Evolutionary conservation across 208 protist species (phyloP).

Genomic region (Trypanosoma vivax): DNA sequence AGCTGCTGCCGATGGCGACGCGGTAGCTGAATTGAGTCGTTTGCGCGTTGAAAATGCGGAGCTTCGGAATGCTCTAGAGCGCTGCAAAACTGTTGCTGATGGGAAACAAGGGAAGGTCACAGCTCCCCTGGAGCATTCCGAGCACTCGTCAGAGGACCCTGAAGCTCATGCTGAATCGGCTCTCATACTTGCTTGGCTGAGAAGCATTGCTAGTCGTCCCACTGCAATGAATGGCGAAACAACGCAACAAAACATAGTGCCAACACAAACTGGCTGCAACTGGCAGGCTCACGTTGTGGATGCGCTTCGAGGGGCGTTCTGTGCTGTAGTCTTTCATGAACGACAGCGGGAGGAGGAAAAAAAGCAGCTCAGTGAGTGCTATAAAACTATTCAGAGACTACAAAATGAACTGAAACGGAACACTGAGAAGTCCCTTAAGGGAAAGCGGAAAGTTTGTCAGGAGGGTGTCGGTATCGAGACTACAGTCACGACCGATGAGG

Average conservation of each 20-base stretch:
- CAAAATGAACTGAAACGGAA: conserved; percentile 10
- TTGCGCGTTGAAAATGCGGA: conserved; percentile 9
- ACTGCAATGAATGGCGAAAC: not conserved
- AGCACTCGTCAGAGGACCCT: too few species aligned
- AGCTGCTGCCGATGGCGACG: conserved; percentile 15
- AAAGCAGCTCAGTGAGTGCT: conserved; percentile 12
- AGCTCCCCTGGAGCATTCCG: not conserved
- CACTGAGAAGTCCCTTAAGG: not conserved
- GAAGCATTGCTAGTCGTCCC: conserved; percentile 5
- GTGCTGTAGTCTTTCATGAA: conserved; percentile 7
- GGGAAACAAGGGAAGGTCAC: not conserved
- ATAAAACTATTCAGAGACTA: conserved; percentile 10
- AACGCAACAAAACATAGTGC: not conserved
- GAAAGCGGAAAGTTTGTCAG: not conserved
- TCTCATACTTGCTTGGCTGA: too few species aligned
- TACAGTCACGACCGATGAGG: conserved; percentile 3
- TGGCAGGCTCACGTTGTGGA: conserved; percentile 14
- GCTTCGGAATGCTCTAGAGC: conserved; percentile 1
- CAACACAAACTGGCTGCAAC: too few species aligned
- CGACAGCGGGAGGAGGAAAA: conserved; percentile 9
- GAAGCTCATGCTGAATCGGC: too few species aligned
- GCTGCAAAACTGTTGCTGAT: not conserved
- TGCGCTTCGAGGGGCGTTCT: conserved; percentile 10
- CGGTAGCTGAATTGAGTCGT: conserved; percentile 12
- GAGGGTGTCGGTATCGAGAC: not conserved